Base-by-base conservation (phyloP, 257 asterid genomes). In the Lantana camara region DNA sequence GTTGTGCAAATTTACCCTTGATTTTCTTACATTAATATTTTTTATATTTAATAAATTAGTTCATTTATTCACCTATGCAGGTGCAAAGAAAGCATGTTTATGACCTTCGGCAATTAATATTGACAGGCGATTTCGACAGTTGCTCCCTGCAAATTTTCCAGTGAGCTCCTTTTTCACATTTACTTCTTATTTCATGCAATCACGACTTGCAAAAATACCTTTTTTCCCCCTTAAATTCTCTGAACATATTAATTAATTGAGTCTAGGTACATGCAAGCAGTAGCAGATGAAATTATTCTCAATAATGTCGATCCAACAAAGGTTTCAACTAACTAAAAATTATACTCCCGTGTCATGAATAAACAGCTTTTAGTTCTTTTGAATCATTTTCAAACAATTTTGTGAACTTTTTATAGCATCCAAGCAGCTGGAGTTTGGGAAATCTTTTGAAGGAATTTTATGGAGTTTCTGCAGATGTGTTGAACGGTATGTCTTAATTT, bases 71-170 rank as follows among this genome's bases (percentile, higher is more conserved):
- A 71, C 63, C 48, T 63, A 51, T 27, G 5, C 90, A 93, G 99
- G 96, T 94, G 77, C 99, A 94, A 79, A 78, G 99, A 75, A 90
- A 88, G 75, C 97, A 94, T 71, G 95, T 94, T 59, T 94, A 94
- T 66, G 89, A 86, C 73, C 99, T 94, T 77, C 92, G 99, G 19
- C 99, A 94, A 68, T 77, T 93, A 61, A 77, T 88, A 60, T 82
- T 94, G 77, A 73, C 88, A 4, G 97, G 99, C 46, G 87, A 83
- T 74, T 75, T 86, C n/a, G 96, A 86, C 60, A 88, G 94, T 80
- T 90, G 95, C 64, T 81, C 96, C 0, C 89, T 88, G 78, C 91
- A 84, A 35, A 83, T 90, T 72, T 83, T 81, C 65, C 95, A 83
- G 99, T 93, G 72, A 81, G 97, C 83, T 35, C 70, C 71, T 53